phyloP scores from a whole-genome alignment of 2,329 filamentous ascomycete genomes.

The Talaromyces atroroseus region DNA sequence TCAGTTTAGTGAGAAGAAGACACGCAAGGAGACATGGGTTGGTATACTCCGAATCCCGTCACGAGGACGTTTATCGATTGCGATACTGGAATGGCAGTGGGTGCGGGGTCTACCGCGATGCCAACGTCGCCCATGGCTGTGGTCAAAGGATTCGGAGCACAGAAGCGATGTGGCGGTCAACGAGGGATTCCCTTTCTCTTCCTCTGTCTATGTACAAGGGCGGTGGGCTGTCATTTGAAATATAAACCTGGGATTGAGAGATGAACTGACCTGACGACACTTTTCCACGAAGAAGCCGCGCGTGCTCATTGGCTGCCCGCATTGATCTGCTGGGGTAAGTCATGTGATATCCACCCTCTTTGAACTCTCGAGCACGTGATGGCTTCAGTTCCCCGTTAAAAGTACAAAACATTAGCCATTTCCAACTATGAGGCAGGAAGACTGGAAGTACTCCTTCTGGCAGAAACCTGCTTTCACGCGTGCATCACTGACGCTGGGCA shows the following conservation, averaged over 20 bases:
- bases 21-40: not conserved
- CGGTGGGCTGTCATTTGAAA: not conserved
- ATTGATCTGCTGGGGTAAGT: not conserved
- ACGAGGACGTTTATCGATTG: conserved; percentile 31
- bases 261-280: not conserved
- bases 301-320: not conserved
- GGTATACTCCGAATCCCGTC: conserved; percentile 31
- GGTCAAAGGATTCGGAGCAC: not conserved
- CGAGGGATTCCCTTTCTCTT: not conserved
- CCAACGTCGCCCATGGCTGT: conserved; percentile 31
- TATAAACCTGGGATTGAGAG: not conserved
- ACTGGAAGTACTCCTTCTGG: not conserved
- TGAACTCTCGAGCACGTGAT: not conserved
- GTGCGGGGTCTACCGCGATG: conserved; percentile 14
- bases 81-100: conserved; percentile 14
- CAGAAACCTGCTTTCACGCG: not conserved
- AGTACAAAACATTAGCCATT: no score
- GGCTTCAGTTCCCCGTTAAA: no score
- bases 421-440: no score
- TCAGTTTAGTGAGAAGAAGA: not conserved
- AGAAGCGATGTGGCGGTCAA: not conserved
- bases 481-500: not conserved
- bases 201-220: conserved; percentile 1
- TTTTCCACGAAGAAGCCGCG: not conserved
- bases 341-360: not conserved